A percentile compares a stretch with the other conserved stretches of the same genome.
Conservation (phyloP, 164 flowering plant species). For the Taxillus chinensis region DNA sequence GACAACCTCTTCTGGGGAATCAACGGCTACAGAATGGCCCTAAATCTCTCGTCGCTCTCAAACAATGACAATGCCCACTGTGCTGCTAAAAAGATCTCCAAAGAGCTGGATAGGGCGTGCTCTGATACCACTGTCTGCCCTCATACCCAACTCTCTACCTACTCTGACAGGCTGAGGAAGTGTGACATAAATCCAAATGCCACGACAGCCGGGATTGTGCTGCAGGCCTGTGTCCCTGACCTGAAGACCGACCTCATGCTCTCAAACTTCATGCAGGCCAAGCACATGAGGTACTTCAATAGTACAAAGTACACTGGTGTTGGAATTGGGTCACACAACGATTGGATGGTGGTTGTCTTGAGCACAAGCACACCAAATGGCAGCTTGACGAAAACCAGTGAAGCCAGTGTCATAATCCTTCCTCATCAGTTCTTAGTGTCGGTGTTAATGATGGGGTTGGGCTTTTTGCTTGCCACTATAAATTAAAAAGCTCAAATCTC, state of each 20-base stretch:
- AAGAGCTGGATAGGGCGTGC: not conserved
- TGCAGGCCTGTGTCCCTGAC: not conserved
- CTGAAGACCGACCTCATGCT: not conserved
- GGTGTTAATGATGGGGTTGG: not conserved
- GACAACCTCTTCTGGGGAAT: not conserved
- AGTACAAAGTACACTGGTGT: slow-evolving; percentile 20
- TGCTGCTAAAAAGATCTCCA: not conserved
- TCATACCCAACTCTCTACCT: not conserved
- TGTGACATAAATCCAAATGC: not conserved
- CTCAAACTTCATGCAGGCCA: not conserved
- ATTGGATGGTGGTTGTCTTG: slow-evolving; percentile 48
- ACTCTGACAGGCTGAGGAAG: not conserved
- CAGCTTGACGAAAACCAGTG: slow-evolving; percentile 18
- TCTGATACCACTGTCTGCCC: not conserved
- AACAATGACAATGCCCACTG: not conserved
- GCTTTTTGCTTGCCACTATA: not conserved
- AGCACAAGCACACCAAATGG: slow-evolving; percentile 25
- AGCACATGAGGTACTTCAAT: not conserved
- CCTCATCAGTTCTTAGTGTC: not conserved
- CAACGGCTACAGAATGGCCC: not conserved
- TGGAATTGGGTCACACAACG: slow-evolving; percentile 42
- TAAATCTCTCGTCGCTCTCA: not conserved
- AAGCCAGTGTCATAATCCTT: not conserved
- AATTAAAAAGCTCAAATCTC: too few relatives aligned
- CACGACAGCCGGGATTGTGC: not conserved